phyloP scores from a whole-genome alignment of 768 basidiomycete species.

The Tulasnella sp. region DNA sequence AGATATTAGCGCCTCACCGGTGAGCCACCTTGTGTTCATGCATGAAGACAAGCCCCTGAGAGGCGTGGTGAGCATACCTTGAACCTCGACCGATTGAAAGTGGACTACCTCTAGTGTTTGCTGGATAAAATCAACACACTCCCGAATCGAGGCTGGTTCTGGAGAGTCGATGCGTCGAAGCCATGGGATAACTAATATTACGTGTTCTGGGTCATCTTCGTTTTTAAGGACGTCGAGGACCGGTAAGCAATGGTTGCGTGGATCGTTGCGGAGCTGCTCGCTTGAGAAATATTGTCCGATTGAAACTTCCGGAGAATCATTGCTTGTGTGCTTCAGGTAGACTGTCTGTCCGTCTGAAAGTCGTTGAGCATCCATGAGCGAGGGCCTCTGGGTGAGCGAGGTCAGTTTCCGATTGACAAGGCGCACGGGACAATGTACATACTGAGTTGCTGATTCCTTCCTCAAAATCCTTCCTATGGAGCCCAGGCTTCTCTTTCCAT shows the following conservation, averaged over 20 bases:
- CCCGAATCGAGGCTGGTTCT: not conserved
- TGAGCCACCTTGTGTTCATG: not conserved
- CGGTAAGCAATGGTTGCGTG: constrained; percentile 16
- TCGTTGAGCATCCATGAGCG: not conserved
- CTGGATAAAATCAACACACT: constrained; percentile 20
- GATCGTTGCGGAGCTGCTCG: not conserved
- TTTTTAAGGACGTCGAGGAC: constrained; percentile 17
- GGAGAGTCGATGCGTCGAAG: constrained; percentile 15
- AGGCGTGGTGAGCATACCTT: too few relatives aligned
- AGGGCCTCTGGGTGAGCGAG: too few relatives aligned
- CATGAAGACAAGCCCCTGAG: constrained; percentile 19
- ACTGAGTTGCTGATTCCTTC: not conserved
- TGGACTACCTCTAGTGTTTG: constrained; percentile 19
- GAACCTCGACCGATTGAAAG: not conserved
- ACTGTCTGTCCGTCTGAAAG: constrained; percentile 8
- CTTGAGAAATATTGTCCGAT: not conserved
- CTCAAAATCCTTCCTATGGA: not conserved
- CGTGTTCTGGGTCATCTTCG: constrained; percentile 7
- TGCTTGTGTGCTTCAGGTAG: not conserved
- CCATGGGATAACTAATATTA: constrained; percentile 19
- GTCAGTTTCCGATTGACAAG: too few relatives aligned
- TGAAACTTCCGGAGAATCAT: constrained; percentile 3
- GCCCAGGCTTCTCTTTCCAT: not conserved
- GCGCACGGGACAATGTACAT: too few relatives aligned
- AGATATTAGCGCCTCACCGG: not conserved